These are phyloP conservation scores for Lantana camara DNA, from an alignment of 257 asterid genomes.

Conservation along the genomic window DNA sequence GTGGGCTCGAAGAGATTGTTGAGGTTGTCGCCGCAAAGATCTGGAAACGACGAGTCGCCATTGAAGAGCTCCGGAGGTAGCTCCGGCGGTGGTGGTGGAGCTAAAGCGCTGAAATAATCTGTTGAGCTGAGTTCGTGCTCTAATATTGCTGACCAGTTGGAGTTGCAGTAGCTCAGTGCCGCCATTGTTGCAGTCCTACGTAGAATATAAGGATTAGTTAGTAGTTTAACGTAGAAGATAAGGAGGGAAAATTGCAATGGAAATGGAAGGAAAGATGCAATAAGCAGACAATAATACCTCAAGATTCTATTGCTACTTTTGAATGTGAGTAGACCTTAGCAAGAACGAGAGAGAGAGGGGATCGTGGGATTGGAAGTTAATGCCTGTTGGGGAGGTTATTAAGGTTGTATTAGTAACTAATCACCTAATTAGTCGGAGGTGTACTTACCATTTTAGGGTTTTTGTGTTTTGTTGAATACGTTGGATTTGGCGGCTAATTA, in stretches of 20 bases:
- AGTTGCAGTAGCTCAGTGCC: slow-evolving; percentile 13
- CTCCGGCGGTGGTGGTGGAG: not conserved
- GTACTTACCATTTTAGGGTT: not conserved
- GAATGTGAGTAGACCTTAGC: slow-evolving; percentile 17
- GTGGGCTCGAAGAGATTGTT: not conserved
- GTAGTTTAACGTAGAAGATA: not conserved
- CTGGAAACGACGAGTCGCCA: not conserved
- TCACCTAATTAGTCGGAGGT: slow-evolving; percentile 5
- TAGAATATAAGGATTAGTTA: no score
- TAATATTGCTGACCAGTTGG: not conserved
- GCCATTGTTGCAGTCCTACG: not conserved
- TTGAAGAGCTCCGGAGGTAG: not conserved
- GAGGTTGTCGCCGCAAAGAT: not conserved
- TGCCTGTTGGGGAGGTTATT: not conserved
- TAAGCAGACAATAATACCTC: not conserved
- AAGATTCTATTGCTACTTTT: not conserved
- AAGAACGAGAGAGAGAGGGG: slow-evolving; percentile 15
- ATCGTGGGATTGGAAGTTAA: slow-evolving; percentile 20
- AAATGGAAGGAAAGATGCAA: not conserved
- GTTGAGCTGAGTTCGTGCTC: slow-evolving; percentile 6
- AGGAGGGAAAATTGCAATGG: slow-evolving; percentile 3
- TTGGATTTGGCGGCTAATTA: slow-evolving; percentile 6
- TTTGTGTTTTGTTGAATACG: not conserved
- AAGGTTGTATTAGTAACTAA: slow-evolving; percentile 14
- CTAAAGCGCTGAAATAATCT: not conserved